Evolutionary conservation across 805 yeast species (phyloP).

Genomic region (Kodamaea kakaduensis): DNA sequence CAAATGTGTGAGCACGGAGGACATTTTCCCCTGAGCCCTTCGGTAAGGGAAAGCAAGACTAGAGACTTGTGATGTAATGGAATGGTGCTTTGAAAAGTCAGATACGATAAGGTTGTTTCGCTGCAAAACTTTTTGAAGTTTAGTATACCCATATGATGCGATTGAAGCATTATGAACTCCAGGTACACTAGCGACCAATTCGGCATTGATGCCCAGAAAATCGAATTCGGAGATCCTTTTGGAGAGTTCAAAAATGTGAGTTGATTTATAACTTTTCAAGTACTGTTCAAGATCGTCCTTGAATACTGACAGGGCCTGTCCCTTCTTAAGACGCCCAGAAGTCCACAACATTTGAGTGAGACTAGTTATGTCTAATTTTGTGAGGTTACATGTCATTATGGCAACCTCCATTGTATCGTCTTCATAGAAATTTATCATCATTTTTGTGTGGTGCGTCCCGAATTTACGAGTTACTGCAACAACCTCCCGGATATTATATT

Average conservation of each 20-base stretch:
- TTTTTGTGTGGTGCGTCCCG: slow-evolving; percentile 62
- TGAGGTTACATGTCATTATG: slow-evolving; percentile 58
- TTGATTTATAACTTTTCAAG: slow-evolving; percentile 39
- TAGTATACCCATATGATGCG: slow-evolving; percentile 48
- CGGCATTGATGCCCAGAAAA: slow-evolving; percentile 46
- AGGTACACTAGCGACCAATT: slow-evolving; percentile 56
- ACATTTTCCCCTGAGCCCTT: slow-evolving; percentile 19
- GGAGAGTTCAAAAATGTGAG: slow-evolving; percentile 24
- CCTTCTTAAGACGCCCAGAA: slow-evolving; percentile 40
- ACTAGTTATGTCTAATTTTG: slow-evolving; percentile 47
- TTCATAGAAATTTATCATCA: slow-evolving; percentile 55
- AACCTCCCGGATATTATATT: slow-evolving; percentile 27
- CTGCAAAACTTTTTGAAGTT: slow-evolving; percentile 38
- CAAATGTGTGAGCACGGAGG: slow-evolving; percentile 46
- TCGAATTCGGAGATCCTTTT: slow-evolving; percentile 31
- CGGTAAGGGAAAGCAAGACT: slow-evolving; percentile 47
- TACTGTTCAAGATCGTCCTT: slow-evolving; percentile 43
- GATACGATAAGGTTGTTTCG: slow-evolving; percentile 27
- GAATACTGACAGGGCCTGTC: slow-evolving; percentile 35
- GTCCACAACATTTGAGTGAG: slow-evolving; percentile 69
- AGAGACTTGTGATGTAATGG: slow-evolving; percentile 44
- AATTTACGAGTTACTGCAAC: slow-evolving; percentile 31
- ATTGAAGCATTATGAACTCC: slow-evolving; percentile 27
- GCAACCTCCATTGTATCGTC: slow-evolving; percentile 48
- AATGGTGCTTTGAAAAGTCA: slow-evolving; percentile 16